phyloP scores from a whole-genome alignment of 169 alveolate genomes.

The Plasmodium gonderi region DNA sequence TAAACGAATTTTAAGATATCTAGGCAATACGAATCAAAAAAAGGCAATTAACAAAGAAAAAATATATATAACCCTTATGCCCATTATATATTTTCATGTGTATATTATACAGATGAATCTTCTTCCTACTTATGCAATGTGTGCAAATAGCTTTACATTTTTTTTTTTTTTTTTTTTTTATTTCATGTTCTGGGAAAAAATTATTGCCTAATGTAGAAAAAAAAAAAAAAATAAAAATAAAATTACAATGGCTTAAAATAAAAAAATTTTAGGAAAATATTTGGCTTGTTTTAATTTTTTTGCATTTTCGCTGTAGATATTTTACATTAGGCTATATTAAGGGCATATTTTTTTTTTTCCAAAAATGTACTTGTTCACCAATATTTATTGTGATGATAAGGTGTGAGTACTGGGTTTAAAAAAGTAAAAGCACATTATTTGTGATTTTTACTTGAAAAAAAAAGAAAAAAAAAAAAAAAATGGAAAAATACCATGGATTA shows the following conservation, averaged over 20 bases:
- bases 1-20: neutral
- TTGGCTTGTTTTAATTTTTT: neutral
- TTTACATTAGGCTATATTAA: neutral
- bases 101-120: too few relatives aligned
- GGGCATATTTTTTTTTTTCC: neutral
- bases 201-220: neutral
- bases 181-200: neutral
- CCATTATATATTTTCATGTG: too few relatives aligned
- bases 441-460: conserved; percentile 54
- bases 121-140: neutral
- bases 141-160: neutral
- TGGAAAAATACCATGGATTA: conserved; percentile 95
- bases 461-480: conserved; percentile 47
- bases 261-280: neutral
- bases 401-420: conserved; percentile 26
- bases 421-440: conserved; percentile 68
- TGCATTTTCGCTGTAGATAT: neutral
- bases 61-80: too few relatives aligned
- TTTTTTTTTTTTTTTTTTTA: neutral
- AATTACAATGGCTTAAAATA: too few relatives aligned
- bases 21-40: neutral
- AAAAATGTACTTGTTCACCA: neutral
- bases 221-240: conserved; percentile 23
- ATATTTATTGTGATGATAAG: conserved; percentile 45
- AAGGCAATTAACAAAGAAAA: neutral